Percentiles rank a stretch among this genome's conserved stretches.
Conservation (phyloP, 495 filamentous ascomycete species). For the Xylaria palmicola region DNA sequence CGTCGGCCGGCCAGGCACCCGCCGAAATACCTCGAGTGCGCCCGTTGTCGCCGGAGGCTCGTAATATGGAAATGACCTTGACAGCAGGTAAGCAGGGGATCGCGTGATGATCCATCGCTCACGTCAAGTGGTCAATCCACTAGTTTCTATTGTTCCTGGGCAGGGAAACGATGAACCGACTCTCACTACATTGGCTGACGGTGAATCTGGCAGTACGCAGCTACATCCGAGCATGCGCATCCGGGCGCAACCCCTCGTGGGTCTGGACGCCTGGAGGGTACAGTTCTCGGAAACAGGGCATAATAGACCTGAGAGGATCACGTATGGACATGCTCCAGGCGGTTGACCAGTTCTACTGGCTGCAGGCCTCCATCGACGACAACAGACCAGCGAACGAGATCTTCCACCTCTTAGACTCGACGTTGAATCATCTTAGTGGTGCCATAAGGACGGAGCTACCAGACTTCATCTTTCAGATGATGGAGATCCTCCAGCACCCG, state of each 20-base stretch:
- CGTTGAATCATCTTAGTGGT: constrained; percentile 10
- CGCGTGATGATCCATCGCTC: neutral
- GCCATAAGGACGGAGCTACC: constrained; percentile 15
- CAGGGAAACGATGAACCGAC: neutral
- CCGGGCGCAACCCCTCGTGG: constrained; percentile 8
- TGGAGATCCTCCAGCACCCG: constrained; percentile 15
- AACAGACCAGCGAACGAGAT: constrained; percentile 5
- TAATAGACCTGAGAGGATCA: neutral
- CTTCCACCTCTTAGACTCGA: constrained; percentile 13
- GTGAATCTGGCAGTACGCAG: constrained; percentile 5
- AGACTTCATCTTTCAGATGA: constrained; percentile 19
- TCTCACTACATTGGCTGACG: constrained; percentile 6
- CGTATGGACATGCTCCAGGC: constrained; percentile 12
- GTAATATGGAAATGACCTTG: constrained; percentile 14
- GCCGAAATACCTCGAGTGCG: constrained; percentile 5
- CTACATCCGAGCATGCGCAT: constrained; percentile 12
- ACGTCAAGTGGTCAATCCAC: neutral
- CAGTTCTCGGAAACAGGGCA: neutral
- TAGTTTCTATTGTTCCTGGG: neutral
- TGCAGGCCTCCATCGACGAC: constrained; percentile 16
- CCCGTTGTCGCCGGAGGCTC: constrained; percentile 12
- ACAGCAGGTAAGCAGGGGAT: constrained; percentile 13
- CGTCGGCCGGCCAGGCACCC: neutral
- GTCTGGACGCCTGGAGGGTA: constrained; percentile 4
- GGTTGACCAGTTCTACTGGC: constrained; percentile 15